Percentiles rank a stretch among this genome's conserved stretches.
Evolutionary conservation across 2,329 filamentous ascomycete genomes (phyloP).

Genomic region (Cercospora zeina): DNA sequence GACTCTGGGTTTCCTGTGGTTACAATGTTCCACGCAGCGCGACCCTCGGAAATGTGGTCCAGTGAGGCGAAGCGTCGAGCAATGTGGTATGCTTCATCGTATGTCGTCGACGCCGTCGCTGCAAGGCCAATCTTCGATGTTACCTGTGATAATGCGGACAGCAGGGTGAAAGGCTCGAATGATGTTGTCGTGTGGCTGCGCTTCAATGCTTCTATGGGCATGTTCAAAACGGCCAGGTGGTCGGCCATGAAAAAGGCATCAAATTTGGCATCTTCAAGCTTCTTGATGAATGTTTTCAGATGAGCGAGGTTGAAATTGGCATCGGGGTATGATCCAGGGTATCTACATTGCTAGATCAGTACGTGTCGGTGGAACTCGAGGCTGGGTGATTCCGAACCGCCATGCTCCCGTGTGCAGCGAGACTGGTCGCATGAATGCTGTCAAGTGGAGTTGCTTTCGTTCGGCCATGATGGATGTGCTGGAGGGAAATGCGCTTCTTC

Average conservation of each 20-base stretch:
- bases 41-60: constrained; percentile 44
- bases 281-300: constrained; percentile 56
- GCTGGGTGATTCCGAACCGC: constrained; percentile 16
- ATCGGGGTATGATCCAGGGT: constrained; percentile 56
- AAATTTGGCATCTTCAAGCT: constrained; percentile 52
- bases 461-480: constrained; percentile 8
- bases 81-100: constrained; percentile 43
- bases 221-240: constrained; percentile 42
- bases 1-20: constrained; percentile 52
- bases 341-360: constrained; percentile 37
- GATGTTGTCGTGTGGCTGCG: constrained; percentile 60
- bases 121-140: constrained; percentile 47
- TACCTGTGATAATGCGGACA: constrained; percentile 50
- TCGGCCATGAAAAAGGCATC: constrained; percentile 57
- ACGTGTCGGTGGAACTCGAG: background rate
- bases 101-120: constrained; percentile 43
- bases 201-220: constrained; percentile 57
- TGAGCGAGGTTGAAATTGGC: constrained; percentile 60
- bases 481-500: background rate
- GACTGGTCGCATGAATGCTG: constrained; percentile 41
- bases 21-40: constrained; percentile 54
- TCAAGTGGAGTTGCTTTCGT: constrained; percentile 52
- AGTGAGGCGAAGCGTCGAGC: constrained; percentile 43
- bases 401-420: constrained; percentile 58
- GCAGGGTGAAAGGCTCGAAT: constrained; percentile 50